Base-by-base conservation (phyloP, 116 monocot genomes). In the Trichopus zeylanicus region DNA sequence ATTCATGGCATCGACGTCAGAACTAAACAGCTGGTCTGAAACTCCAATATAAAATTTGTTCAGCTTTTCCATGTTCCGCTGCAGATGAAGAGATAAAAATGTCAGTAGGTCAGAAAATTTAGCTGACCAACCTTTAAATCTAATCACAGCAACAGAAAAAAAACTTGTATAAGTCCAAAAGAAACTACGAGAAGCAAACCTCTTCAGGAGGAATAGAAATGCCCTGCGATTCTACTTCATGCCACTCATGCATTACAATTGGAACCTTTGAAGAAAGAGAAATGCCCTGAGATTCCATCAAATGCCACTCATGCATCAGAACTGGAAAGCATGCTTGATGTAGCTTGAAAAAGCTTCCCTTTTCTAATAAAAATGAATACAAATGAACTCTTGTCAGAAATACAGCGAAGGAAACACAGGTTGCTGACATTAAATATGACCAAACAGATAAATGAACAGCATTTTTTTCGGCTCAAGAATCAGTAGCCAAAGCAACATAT, bases 301-400 rank as follows among this genome's bases (percentile, higher is more conserved):
- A 51, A 66, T 56, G 60, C 89, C 89, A 94, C 48, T 86, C 78
- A 60, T 68, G 31, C 65, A 70, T 77, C 25, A 94, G 54, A 55
- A 46, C 6, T 46, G 51, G 56, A 53, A 68, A 81, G 66, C 82
- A 86, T 49, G 61, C 75, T 65, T 67, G 35, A 81, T 68, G 74
- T 15, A 94, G 31, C 61, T 60, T 67, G 66, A 77, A 60, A 22
- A 80, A 48, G n/a, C 46, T 55, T 19, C 31, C 48, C 67, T 86
- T 86, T 56, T 57, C 47, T 33, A 37, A 46, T 54, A 6, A 13
- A 29, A 29, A 54, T 23, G 23, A 29, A 54, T 11, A 54, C 29
- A 54, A 54, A 15, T 13, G 42, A 13, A 13, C 13, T 16, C 3
- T 42, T 42, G n/a, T 1, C 7, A 42, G 42, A 42, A 42, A 42